These are phyloP conservation scores for Sclerotinia spermophila DNA, from an alignment of 2,329 filamentous ascomycete genomes.

Conservation along the genomic window DNA sequence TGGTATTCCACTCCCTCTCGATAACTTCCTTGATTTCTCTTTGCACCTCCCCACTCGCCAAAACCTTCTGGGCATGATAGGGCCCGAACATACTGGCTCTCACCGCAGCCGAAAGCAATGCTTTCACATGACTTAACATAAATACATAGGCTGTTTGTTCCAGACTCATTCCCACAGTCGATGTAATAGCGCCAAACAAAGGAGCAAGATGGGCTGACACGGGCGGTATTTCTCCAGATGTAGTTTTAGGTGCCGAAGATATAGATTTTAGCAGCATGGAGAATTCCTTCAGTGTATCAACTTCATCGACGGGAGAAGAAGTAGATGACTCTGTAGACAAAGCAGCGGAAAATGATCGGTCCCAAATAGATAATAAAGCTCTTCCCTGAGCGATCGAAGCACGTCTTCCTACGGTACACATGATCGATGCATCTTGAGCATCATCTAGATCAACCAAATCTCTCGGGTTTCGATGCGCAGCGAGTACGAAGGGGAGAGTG, in stretches of 20 bases:
- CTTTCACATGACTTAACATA: conserved; percentile 72
- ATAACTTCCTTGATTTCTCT: conserved; percentile 55
- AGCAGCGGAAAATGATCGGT: conserved; percentile 57
- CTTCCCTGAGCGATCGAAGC: conserved; percentile 73
- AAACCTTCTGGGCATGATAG: conserved; percentile 71
- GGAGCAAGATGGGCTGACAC: conserved; percentile 66
- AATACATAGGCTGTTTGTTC: conserved; percentile 71
- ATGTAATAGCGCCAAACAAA: conserved; percentile 64
- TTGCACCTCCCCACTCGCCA: conserved; percentile 60
- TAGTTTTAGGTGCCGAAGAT: conserved; percentile 20
- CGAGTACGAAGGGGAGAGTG: conserved; percentile 70
- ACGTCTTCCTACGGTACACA: conserved; percentile 74
- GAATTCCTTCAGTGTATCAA: conserved; percentile 32
- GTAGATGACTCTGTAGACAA: conserved; percentile 29
- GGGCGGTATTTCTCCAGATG: conserved; percentile 38
- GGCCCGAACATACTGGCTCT: conserved; percentile 75
- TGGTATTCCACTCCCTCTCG: conserved; percentile 55
- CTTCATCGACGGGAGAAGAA: conserved; percentile 26
- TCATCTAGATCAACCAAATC: conserved; percentile 63
- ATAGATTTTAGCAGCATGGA: conserved; percentile 28
- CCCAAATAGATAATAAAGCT: conserved; percentile 72
- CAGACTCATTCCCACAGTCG: conserved; percentile 56
- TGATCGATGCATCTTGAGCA: conserved; percentile 68
- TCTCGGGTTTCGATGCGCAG: conserved; percentile 56
- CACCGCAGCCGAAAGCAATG: conserved; percentile 72